Conservation (phyloP, 2,329 filamentous ascomycete species). For the Fusarium decemcellulare region DNA sequence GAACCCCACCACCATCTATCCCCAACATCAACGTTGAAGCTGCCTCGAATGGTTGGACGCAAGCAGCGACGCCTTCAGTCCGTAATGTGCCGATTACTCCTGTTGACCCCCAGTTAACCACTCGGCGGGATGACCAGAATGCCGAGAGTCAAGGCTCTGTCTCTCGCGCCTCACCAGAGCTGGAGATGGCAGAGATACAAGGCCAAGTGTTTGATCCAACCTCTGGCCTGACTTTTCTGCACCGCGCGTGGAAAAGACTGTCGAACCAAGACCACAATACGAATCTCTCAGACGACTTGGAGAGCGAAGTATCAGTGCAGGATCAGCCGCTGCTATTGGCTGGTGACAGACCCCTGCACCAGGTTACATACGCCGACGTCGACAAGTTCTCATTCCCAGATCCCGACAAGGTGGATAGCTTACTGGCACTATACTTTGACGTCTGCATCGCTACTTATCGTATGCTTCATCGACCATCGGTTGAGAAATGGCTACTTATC, state of each 20-base stretch:
- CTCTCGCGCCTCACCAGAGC: not conserved
- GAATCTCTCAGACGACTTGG: not conserved
- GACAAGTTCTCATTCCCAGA: not conserved
- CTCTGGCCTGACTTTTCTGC: not conserved
- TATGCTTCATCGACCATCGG: slow-evolving; percentile 66
- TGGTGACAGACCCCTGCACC: not conserved
- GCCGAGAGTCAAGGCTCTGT: not conserved
- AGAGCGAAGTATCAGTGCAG: not conserved
- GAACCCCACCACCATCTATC: slow-evolving; percentile 48
- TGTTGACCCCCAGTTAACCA: not conserved
- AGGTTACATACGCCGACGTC: not conserved
- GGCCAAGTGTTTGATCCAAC: slow-evolving; percentile 7
- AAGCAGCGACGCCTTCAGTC: not conserved
- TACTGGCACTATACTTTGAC: slow-evolving; percentile 69
- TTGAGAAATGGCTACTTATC: slow-evolving; percentile 61
- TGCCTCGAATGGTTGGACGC: not conserved
- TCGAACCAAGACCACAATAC: not conserved
- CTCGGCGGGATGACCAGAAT: not conserved
- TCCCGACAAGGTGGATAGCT: not conserved
- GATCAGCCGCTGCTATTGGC: not conserved
- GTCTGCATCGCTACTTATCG: slow-evolving; percentile 71
- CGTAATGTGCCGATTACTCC: not conserved
- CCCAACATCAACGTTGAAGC: not conserved
- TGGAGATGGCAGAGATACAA: slow-evolving; percentile 4
- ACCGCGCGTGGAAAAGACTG: slow-evolving; percentile 1